Base-by-base conservation (phyloP, 2,329 filamentous ascomycete species). In the Huntiella omanensis region DNA sequence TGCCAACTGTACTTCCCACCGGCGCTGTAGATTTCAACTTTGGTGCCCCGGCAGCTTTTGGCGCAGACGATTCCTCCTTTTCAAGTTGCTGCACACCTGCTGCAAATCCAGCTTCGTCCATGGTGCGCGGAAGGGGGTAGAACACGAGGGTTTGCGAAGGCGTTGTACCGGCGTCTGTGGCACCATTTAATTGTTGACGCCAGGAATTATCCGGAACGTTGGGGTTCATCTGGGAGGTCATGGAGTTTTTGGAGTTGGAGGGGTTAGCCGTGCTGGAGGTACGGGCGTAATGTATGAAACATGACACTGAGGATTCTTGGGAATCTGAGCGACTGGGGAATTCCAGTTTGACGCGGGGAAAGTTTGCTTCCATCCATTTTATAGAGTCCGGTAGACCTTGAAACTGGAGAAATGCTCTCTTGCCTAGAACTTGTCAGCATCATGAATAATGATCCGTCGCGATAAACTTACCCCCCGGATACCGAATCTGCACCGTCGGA, bases 71-170 rank as follows among this genome's bases (percentile, higher is more conserved):
- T 40, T 65, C 64, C 33, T 64, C 58, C n/a, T 71, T 57, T 55
- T 83, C 83, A 3, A 92, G 67, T 53, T 83, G 83, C 54, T 75
- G 73, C 43, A 85, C 73, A 17, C 83, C 83, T 48, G 74, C 77
- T 1, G 78, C 79, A 7, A 92, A 66, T 41, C 82, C 64, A 47
- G 81, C 75, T 59, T 88, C 83, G 5, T 70, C 80, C 4, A 84
- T 74, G 11, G 79, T 77, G 1, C 72, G 62, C 32, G 83, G 75
- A 5, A 92, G 63, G 5, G 78, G 78, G 50, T 82, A 76, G 17
- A 91, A 66, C 4, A 91, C 73, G 15, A 91, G 63, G 53, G 87
- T 85, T 53, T 86, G 83, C 1, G 82, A 85, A 1, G 78, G 72
- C 0, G 70, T 60, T 48, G 77, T 60, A 44, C 65, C 62, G 17